These are phyloP conservation scores for Pseudocercospora musae DNA, from an alignment of 2,329 filamentous ascomycete species.

Conservation along the genomic window DNA sequence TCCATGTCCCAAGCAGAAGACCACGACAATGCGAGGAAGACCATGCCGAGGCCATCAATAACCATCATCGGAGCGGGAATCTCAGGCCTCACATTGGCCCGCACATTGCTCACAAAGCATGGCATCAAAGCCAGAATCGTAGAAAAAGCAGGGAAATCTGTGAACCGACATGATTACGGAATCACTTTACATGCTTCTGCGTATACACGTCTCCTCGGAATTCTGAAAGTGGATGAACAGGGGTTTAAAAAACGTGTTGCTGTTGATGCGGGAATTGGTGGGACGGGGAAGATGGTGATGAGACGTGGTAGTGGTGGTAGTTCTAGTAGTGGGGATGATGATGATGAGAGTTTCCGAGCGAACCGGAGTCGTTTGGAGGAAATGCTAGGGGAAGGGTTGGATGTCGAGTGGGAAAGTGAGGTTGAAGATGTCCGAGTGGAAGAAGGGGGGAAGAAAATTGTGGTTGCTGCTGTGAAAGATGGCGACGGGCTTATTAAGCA, in stretches of 20 bases:
- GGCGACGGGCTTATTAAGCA: too few relatives aligned
- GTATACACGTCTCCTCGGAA: conserved; percentile 35
- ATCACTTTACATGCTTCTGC: conserved; percentile 39
- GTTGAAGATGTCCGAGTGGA: conserved; percentile 17
- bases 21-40: not conserved
- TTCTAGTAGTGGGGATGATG: not conserved
- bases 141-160: conserved; percentile 29
- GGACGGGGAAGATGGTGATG: conserved; percentile 27
- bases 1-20: not conserved
- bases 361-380: conserved; percentile 38
- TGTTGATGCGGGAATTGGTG: conserved; percentile 32
- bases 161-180: conserved; percentile 36
- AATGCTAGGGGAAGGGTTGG: conserved; percentile 36
- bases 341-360: conserved; percentile 32
- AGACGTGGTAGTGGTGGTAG: too few relatives aligned
- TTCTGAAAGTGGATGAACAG: conserved; percentile 34
- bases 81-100: conserved; percentile 42
- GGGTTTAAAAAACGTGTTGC: conserved; percentile 34
- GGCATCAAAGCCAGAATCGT: conserved; percentile 36
- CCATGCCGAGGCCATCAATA: conserved; percentile 22
- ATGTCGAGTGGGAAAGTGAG: conserved; percentile 36
- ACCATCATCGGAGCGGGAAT: conserved; percentile 47
- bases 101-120: conserved; percentile 32
- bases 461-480: not conserved
- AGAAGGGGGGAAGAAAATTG: not conserved